Percentiles rank a stretch among this genome's conserved stretches.
Conservation (phyloP, 768 basidiomycete genomes). For the Phlegmacium glaucopus region DNA sequence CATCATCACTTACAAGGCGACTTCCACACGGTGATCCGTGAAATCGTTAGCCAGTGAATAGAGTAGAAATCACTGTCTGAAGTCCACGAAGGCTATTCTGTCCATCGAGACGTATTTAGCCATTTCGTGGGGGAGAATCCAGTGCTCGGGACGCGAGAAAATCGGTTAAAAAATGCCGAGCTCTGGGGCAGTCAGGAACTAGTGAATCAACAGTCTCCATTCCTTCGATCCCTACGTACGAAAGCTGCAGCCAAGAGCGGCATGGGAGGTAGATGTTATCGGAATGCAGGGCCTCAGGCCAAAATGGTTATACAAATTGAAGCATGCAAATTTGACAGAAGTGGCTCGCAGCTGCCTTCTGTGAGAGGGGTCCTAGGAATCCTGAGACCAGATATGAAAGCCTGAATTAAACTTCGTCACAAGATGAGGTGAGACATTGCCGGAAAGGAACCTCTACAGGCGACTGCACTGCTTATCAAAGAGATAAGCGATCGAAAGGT, state of each 20-base stretch:
- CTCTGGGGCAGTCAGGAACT: constrained; percentile 14
- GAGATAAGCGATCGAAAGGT: constrained; percentile 8
- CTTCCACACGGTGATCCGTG: constrained; percentile 39
- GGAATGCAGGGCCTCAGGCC: constrained; percentile 5
- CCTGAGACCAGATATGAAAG: constrained; percentile 3
- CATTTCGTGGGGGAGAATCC: constrained; percentile 9
- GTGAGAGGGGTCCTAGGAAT: not conserved
- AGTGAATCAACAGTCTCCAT: constrained; percentile 24
- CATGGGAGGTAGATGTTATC: constrained; percentile 6
- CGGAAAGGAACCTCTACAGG: not conserved
- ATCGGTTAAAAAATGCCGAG: constrained; percentile 14
- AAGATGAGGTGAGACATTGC: constrained; percentile 9
- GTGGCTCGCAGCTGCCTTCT: constrained; percentile 9
- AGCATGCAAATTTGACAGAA: constrained; percentile 9
- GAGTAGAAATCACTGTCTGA: constrained; percentile 10
- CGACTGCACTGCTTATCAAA: constrained; percentile 8
- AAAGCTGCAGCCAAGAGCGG: constrained; percentile 16
- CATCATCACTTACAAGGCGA: constrained; percentile 36
- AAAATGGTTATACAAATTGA: not conserved
- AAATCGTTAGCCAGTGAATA: constrained; percentile 10
- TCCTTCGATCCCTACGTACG: constrained; percentile 25
- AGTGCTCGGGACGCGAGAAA: constrained; percentile 12
- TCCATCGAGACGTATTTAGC: constrained; percentile 19
- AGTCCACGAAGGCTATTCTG: constrained; percentile 12
- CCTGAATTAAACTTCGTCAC: constrained; percentile 8